Base-by-base conservation (phyloP, 768 basidiomycete genomes). In the Fomitopsis serialis region DNA sequence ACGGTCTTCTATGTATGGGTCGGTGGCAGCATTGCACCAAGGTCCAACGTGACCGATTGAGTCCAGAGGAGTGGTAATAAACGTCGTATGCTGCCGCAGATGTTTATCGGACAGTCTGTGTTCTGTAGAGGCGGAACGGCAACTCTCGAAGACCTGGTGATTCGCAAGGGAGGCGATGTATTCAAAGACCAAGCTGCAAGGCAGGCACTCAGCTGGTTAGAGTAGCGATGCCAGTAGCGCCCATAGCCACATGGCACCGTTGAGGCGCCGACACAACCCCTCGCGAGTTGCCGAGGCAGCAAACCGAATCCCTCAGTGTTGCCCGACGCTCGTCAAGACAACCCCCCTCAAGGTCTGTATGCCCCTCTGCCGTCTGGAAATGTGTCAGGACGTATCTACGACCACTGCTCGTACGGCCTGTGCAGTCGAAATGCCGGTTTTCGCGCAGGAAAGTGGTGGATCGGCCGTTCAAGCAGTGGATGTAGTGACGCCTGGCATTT, bases 341-440 rank as follows among this genome's bases (percentile, higher is more conserved):
- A 56, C 61, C 60, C 59, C 48, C 61, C 56, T 65, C 68, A 68
- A 70, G 69, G 69, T 70, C 53, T 67, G 69, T 67, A 64, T 62
- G 61, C 56, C 57, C 53, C 37, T 59, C 48, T 54, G 13, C 53
- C 50, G 52, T 55, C 58, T 56, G 45, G 56, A 58, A 61, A 57
- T 35, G 54, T 50, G 53, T 54, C 55, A 57, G 58, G 36, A 51
- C 54, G 61, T 52, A 59, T 57, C 51, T 58, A 58, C 52, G 58
- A 37, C 29, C 43, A 37, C 24, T 50, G 29, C 50, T 43, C 54
- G 51, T 34, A 45, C 50, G 50, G 57, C 44, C 34, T 47, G 21
- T 50, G 34, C 42, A 45, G 50, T 56, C 46, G 42, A 48, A 55
- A 52, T 45, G 50, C 50, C 25, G 44, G 42, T 55, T 52, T 55